Percentiles rank a stretch among this genome's conserved stretches.
phyloP scores from a whole-genome alignment of 1,284 basidiomycete genomes.

The Ceratobasidium sp. region DNA sequence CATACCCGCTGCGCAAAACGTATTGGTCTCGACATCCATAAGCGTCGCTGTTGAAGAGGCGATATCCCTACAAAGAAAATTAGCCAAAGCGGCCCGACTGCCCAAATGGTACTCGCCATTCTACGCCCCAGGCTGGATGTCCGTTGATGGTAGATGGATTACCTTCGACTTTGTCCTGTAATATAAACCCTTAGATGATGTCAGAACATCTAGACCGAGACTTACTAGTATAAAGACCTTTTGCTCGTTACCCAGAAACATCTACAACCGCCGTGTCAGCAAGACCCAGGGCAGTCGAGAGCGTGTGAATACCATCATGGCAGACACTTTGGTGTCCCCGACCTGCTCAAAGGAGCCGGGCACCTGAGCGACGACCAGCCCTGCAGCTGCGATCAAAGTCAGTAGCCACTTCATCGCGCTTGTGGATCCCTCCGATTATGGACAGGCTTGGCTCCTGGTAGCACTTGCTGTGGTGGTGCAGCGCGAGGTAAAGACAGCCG shows the following conservation, averaged over 20 bases:
- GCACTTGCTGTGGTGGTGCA: not conserved
- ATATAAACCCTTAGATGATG: not conserved
- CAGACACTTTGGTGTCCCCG: conserved; percentile 36
- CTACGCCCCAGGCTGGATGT: conserved; percentile 31
- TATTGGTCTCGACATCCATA: conserved; percentile 59
- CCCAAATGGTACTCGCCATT: conserved; percentile 14
- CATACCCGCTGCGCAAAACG: conserved; percentile 46
- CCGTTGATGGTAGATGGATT: conserved; percentile 7
- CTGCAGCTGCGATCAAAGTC: conserved; percentile 20
- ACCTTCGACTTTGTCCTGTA: conserved; percentile 37
- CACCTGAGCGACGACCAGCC: conserved; percentile 13
- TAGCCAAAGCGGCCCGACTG: no score
- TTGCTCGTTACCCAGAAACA: conserved; percentile 38
- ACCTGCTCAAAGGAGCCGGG: conserved; percentile 33
- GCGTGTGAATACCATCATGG: conserved; percentile 32
- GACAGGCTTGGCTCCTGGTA: not conserved
- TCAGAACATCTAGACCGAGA: conserved; percentile 38
- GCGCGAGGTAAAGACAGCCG: not conserved
- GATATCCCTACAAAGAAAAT: conserved; percentile 42
- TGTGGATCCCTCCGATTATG: not conserved
- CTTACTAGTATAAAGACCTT: conserved; percentile 36
- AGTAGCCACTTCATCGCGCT: not conserved
- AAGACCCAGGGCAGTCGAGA: not conserved
- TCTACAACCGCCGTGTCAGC: not conserved
- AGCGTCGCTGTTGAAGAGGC: conserved; percentile 54